phyloP scores from a whole-genome alignment of 2,329 filamentous ascomycete species.

The Colletotrichum orbiculare region DNA sequence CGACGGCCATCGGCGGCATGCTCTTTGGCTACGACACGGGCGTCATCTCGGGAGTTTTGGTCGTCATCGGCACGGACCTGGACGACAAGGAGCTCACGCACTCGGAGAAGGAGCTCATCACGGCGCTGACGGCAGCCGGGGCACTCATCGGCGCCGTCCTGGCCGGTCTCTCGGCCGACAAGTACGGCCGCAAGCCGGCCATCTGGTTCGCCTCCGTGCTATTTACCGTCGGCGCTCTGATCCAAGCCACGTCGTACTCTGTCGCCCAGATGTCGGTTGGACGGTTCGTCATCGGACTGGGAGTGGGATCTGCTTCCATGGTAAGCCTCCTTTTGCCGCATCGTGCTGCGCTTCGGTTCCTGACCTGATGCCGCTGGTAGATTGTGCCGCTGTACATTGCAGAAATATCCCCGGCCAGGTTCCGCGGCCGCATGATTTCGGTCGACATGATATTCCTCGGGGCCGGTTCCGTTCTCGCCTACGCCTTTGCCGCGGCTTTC shows the following conservation, averaged over 20 bases:
- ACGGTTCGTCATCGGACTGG: conserved; percentile 47
- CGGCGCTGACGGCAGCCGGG: conserved; percentile 38
- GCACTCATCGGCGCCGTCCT: conserved; percentile 40
- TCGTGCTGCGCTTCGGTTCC: accelerated
- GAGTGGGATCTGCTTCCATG: conserved; percentile 55
- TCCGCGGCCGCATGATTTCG: conserved; percentile 41
- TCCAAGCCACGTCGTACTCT: conserved; percentile 38
- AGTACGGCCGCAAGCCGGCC: conserved; percentile 37
- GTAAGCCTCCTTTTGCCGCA: conserved; percentile 39
- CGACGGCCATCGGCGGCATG: conserved; percentile 43
- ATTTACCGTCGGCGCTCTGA: conserved; percentile 39
- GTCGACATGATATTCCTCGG: conserved; percentile 41
- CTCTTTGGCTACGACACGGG: conserved; percentile 57
- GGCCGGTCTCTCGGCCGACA: conserved; percentile 40
- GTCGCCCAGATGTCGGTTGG: conserved; percentile 40
- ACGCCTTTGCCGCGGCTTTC: conserved; percentile 47
- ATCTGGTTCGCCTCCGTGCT: conserved; percentile 32
- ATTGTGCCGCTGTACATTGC: conserved; percentile 40
- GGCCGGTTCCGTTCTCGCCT: conserved; percentile 38
- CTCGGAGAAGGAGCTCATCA: conserved; percentile 49
- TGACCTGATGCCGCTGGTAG: background rate
- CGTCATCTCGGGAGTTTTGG: conserved; percentile 59
- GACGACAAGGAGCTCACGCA: conserved; percentile 64
- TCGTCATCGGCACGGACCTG: conserved; percentile 53
- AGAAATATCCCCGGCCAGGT: conserved; percentile 40